Percentiles rank a stretch among this genome's conserved stretches.
These are phyloP conservation scores for Kwoniella sp. DNA, from an alignment of 768 basidiomycete genomes.

Conservation along the genomic window DNA sequence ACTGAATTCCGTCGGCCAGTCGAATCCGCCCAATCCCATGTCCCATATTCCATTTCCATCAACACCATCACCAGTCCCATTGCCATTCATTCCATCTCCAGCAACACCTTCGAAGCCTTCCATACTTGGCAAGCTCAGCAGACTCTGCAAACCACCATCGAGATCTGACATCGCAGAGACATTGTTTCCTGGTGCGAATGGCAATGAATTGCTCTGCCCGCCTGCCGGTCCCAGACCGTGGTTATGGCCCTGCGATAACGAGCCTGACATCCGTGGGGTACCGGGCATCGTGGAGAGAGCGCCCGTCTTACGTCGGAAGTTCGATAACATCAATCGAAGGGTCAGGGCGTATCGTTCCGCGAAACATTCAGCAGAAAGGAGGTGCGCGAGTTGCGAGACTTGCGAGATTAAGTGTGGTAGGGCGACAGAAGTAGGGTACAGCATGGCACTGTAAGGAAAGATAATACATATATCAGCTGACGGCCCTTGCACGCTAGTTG, in stretches of 20 bases:
- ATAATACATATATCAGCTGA: neutral
- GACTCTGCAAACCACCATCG: slow-evolving; percentile 45
- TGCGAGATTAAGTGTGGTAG: slow-evolving; percentile 73
- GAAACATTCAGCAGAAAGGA: slow-evolving; percentile 81
- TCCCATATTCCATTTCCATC: slow-evolving; percentile 21
- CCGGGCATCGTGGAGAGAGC: slow-evolving; percentile 57
- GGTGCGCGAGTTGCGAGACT: slow-evolving; percentile 85
- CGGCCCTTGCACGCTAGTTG: too few species aligned
- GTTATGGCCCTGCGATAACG: neutral
- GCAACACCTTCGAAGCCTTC: slow-evolving; percentile 6
- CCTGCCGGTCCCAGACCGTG: neutral
- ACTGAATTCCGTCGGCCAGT: slow-evolving; percentile 67
- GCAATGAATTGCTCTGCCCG: slow-evolving; percentile 18
- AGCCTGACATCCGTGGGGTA: slow-evolving; percentile 33
- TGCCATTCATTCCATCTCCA: slow-evolving; percentile 14
- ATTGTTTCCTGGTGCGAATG: slow-evolving; percentile 1
- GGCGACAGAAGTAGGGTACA: slow-evolving; percentile 84
- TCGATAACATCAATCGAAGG: slow-evolving; percentile 88
- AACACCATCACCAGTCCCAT: slow-evolving; percentile 16
- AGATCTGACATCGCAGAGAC: slow-evolving; percentile 19
- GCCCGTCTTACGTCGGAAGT: slow-evolving; percentile 83
- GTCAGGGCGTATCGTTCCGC: slow-evolving; percentile 92
- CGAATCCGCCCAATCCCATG: slow-evolving; percentile 72
- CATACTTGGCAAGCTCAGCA: slow-evolving; percentile 35
- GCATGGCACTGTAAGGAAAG: slow-evolving; percentile 62